Evolutionary conservation across 169 alveolate genomes (phyloP).

Genomic region (Cryptosporidium xiaoi): DNA sequence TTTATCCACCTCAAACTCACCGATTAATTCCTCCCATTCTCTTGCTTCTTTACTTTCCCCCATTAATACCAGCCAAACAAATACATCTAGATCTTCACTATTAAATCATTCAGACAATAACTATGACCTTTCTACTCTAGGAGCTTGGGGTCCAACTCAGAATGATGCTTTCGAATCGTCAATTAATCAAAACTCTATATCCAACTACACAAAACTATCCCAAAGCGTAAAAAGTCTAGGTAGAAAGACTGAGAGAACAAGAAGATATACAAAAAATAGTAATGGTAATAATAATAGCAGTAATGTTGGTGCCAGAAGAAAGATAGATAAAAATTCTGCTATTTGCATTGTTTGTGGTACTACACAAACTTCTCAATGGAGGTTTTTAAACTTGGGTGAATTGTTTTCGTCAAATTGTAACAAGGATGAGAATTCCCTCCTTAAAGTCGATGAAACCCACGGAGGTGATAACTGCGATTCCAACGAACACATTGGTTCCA

Average conservation of each 20-base stretch:
- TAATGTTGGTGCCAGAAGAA: constrained; percentile 56
- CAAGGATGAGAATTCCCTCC: constrained; percentile 17
- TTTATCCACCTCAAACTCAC: constrained; percentile 19
- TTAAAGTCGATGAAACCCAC: constrained; percentile 1
- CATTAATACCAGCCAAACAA: constrained; percentile 6
- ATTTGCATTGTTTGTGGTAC: constrained; percentile 67
- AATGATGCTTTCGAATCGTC: neutral
- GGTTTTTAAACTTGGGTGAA: constrained; percentile 41
- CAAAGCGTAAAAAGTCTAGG: neutral
- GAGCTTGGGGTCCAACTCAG: constrained; percentile 13
- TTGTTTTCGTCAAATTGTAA: neutral
- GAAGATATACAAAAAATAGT: neutral
- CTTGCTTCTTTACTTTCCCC: constrained; percentile 67
- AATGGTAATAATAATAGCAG: neutral
- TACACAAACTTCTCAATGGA: constrained; percentile 70
- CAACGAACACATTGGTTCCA: neutral
- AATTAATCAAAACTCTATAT: neutral
- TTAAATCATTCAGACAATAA: neutral
- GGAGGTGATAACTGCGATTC: neutral
- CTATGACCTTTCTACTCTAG: constrained; percentile 15
- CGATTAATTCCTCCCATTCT: constrained; percentile 44
- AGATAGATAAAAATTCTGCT: constrained; percentile 71
- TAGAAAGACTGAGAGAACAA: constrained; percentile 31
- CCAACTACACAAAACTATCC: constrained; percentile 1
- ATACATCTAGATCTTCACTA: neutral